Evolutionary conservation across 1,284 basidiomycete species (phyloP), one percentile per base, ranked within the genome.

Genomic region (Kalmanozyma brasiliensis): DNA sequence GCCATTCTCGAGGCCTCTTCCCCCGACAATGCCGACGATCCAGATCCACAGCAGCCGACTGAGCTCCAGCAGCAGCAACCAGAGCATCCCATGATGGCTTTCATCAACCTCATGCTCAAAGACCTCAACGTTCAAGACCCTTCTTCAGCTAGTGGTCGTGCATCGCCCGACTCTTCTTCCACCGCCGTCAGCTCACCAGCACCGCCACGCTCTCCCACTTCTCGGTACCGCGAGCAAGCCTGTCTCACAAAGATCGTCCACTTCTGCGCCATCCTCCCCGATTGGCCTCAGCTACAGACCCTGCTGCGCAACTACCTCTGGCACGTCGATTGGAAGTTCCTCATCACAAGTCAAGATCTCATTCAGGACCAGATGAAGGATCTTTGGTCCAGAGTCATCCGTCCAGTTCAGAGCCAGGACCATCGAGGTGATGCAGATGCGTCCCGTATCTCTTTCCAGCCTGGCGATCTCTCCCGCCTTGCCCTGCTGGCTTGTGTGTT

Each of bases 71-170:
- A 52, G 3, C 46, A 52, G 5, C 33, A 33, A 4, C 37, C 57
- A 3, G 52, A 65, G 36, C 68, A 64, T 38, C 68, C 68, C 20
- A 62, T 72, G 48, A 67, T 66, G 51, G 51, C 55, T 3, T 72
- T 72, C 37, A 52, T 72, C 58, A 72, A 72, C 30, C 62, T 60
- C 38, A 66, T 72, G 51, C 68, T 72, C 42, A 67, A 67, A 20
- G 68, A 72, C 20, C 63, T 72, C 51, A 63, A 46, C 41, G 45
- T 59, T 0, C 35, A 32, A 24, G 46, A 53, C 9, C 53, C 62
- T 20, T 13, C 49, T 7, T 38, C 52, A 10, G 20, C 26, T 34
- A 57, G 47, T 29, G 49, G 24, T 24, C 40, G 32, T 14, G 51
- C 52, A 32, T 59, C 57, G 32, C 55, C 58, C 22, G 44, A 59